These are phyloP conservation scores for Claviceps sp. DNA, from an alignment of 2,329 filamentous ascomycete species.

Conservation along the genomic window DNA sequence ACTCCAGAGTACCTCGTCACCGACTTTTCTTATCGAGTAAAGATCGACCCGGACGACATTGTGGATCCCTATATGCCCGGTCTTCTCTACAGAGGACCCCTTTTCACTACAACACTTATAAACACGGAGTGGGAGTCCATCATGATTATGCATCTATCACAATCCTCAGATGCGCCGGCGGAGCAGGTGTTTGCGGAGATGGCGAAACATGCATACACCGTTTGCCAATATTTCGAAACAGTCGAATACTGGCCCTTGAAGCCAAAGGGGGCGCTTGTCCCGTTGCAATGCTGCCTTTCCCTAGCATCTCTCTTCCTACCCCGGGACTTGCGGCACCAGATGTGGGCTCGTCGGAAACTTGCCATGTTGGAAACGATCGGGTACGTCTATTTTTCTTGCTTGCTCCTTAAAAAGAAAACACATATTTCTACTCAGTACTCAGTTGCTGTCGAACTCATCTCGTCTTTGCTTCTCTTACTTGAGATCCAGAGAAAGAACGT, in stretches of 20 bases:
- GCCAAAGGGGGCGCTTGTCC: slow-evolving; percentile 56
- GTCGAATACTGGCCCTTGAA: slow-evolving; percentile 58
- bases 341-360: slow-evolving; percentile 71
- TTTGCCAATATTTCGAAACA: slow-evolving; percentile 68
- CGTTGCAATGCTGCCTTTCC: slow-evolving; percentile 62
- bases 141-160: slow-evolving; percentile 67
- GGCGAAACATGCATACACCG: slow-evolving; percentile 48
- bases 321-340: slow-evolving; percentile 54
- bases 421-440: too few relatives aligned
- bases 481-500: too few relatives aligned
- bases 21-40: slow-evolving; percentile 42
- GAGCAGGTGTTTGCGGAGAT: slow-evolving; percentile 40
- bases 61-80: slow-evolving; percentile 60
- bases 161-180: slow-evolving; percentile 45
- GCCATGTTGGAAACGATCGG: slow-evolving; percentile 65
- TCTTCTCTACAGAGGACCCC: slow-evolving; percentile 52
- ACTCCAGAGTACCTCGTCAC: slow-evolving; percentile 49
- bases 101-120: slow-evolving; percentile 64
- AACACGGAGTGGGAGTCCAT: slow-evolving; percentile 67
- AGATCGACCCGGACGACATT: slow-evolving; percentile 48
- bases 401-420: neutral
- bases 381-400: slow-evolving; percentile 36
- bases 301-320: slow-evolving; percentile 72
- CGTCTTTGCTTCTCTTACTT: too few relatives aligned
- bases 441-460: too few relatives aligned